These are phyloP conservation scores for Ceratocystiopsis minuta DNA, from an alignment of 2,329 filamentous ascomycete species.

Conservation along the genomic window DNA sequence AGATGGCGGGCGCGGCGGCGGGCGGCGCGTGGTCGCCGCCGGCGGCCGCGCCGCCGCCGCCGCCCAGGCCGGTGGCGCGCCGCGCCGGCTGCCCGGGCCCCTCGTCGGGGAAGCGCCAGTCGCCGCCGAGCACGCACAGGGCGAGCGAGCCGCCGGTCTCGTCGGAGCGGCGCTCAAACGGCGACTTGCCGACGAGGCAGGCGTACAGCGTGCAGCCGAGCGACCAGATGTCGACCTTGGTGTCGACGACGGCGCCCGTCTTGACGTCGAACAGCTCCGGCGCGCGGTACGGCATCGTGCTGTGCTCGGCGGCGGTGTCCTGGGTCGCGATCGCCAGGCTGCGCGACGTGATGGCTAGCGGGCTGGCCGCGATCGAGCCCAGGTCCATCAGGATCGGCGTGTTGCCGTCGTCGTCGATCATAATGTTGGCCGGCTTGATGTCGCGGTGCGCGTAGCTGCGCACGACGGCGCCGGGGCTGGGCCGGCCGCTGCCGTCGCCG, in stretches of 20 bases:
- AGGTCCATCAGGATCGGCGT: constrained; percentile 94
- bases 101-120: constrained; percentile 94
- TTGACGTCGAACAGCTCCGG: constrained; percentile 97
- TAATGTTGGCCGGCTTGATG: constrained; percentile 71
- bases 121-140: constrained; percentile 80
- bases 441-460: constrained; percentile 82
- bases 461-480: too few species aligned
- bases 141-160: constrained; percentile 89
- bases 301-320: constrained; percentile 88
- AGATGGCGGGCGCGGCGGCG: constrained; percentile 39
- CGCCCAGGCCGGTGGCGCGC: constrained; percentile 13
- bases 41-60: constrained; percentile 11
- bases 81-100: constrained; percentile 36
- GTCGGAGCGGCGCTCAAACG: constrained; percentile 88
- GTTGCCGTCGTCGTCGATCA: constrained; percentile 84
- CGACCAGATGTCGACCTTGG: constrained; percentile 96
- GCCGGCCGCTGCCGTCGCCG: constrained; percentile 11
- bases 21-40: constrained; percentile 13
- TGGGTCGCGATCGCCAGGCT: constrained; percentile 83
- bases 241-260: constrained; percentile 78
- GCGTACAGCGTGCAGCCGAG: constrained; percentile 95
- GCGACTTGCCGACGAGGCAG: constrained; percentile 88
- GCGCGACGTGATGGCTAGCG: constrained; percentile 74
- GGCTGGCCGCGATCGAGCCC: constrained; percentile 73
- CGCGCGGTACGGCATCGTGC: constrained; percentile 94